Percentiles rank a stretch among this genome's conserved stretches.
These are phyloP conservation scores for Jamesozyma lodderae DNA, from an alignment of 805 yeast genomes.

Conservation along the genomic window DNA sequence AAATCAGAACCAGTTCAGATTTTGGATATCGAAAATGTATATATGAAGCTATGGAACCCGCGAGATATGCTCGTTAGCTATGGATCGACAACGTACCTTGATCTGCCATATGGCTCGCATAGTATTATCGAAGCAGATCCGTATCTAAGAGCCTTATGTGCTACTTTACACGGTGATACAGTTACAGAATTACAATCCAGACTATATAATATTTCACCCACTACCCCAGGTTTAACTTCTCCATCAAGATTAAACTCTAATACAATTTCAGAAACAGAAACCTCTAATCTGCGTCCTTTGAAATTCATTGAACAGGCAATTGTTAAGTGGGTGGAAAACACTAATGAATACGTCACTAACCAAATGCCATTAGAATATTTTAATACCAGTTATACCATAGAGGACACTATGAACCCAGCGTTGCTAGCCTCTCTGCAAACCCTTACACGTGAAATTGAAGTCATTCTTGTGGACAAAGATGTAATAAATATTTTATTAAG, in stretches of 20 bases:
- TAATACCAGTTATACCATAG: conserved; percentile 9
- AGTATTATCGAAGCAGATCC: conserved; percentile 11
- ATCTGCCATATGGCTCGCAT: conserved; percentile 14
- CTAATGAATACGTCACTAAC: conserved; percentile 5
- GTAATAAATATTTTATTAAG: conserved; percentile 7
- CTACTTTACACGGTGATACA: conserved; percentile 13
- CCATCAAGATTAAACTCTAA: background rate
- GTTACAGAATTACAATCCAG: conserved; percentile 10
- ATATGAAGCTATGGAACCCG: conserved; percentile 11
- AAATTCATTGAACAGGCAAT: conserved; percentile 15
- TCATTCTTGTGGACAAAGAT: conserved; percentile 7
- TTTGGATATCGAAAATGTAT: conserved; percentile 1
- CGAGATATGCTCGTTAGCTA: conserved; percentile 11
- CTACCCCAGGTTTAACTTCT: no score
- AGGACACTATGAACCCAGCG: conserved; percentile 10
- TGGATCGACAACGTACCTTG: conserved; percentile 13
- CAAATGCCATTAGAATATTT: conserved; percentile 11
- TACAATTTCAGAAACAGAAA: background rate
- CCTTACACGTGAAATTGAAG: conserved; percentile 10
- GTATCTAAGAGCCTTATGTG: conserved; percentile 10
- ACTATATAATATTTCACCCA: background rate
- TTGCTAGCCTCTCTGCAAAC: conserved; percentile 5
- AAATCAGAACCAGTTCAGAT: conserved; percentile 1
- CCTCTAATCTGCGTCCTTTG: conserved; percentile 7
- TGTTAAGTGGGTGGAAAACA: conserved; percentile 9